phyloP scores from a whole-genome alignment of 306 rosid genomes.

The Potentilla sterilis region DNA sequence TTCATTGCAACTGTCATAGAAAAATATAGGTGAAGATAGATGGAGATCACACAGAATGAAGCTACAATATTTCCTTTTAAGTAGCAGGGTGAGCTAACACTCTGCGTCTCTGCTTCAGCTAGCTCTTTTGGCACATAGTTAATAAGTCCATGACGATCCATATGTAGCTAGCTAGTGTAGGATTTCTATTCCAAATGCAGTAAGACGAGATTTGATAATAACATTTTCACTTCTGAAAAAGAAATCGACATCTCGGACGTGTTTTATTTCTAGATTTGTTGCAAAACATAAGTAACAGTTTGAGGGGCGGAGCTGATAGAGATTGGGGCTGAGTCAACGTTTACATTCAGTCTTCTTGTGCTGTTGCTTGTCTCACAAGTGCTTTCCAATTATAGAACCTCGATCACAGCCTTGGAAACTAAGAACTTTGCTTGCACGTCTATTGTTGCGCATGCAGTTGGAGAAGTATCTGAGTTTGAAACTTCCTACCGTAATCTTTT shows the following conservation, averaged over 20 bases:
- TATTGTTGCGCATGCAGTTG: neutral
- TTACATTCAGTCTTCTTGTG: neutral
- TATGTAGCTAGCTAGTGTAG: neutral
- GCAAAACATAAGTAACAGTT: neutral
- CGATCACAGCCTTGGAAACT: neutral
- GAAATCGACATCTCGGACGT: neutral
- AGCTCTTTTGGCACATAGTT: neutral
- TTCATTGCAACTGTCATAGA: too few species aligned
- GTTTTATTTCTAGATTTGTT: neutral
- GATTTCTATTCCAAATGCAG: neutral
- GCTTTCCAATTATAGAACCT: neutral
- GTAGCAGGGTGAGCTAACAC: neutral
- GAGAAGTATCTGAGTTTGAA: neutral
- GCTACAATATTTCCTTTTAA: neutral
- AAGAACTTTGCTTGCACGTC: constrained; percentile 13
- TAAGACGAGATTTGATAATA: neutral
- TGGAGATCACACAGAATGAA: too few species aligned
- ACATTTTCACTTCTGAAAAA: neutral
- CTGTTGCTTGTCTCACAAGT: neutral
- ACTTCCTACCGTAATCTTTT: neutral
- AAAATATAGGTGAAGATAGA: too few species aligned
- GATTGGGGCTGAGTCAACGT: neutral
- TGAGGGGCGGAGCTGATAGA: neutral
- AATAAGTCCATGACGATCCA: neutral
- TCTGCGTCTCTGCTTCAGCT: neutral